phyloP scores from a whole-genome alignment of 441 rosid genomes.

The Manihot esculenta region DNA sequence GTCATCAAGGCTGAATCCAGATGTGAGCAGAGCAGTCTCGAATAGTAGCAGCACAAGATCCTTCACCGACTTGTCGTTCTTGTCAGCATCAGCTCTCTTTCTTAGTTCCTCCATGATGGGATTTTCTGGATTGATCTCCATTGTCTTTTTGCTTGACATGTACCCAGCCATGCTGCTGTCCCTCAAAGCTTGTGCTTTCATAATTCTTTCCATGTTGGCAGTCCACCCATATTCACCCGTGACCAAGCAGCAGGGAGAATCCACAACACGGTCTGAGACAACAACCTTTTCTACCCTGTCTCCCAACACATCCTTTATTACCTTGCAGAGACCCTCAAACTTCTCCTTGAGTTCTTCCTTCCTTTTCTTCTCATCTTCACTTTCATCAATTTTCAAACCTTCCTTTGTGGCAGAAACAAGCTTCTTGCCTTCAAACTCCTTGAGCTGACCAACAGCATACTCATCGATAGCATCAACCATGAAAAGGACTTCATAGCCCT shows the following conservation, averaged over 20 bases:
- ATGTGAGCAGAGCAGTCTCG: slow-evolving; percentile 62
- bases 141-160: slow-evolving; percentile 84
- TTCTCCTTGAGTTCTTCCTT: slow-evolving; percentile 53
- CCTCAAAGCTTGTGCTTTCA: slow-evolving; percentile 80
- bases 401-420: slow-evolving; percentile 89
- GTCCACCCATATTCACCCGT: slow-evolving; percentile 82
- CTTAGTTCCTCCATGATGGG: slow-evolving; percentile 79
- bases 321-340: slow-evolving; percentile 80
- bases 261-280: slow-evolving; percentile 75
- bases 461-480: slow-evolving; percentile 96
- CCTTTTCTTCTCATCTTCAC: slow-evolving; percentile 72
- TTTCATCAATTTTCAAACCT: slow-evolving; percentile 70
- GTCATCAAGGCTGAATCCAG: slow-evolving; percentile 74
- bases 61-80: slow-evolving; percentile 65
- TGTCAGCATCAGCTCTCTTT: slow-evolving; percentile 73
- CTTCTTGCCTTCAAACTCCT: slow-evolving; percentile 87
- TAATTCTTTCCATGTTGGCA: slow-evolving; percentile 85
- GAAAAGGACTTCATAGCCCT: slow-evolving; percentile 78
- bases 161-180: slow-evolving; percentile 75
- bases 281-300: slow-evolving; percentile 83
- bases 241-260: slow-evolving; percentile 83
- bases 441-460: slow-evolving; percentile 83
- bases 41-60: slow-evolving; percentile 62
- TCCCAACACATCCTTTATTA: slow-evolving; percentile 69
- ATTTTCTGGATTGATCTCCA: slow-evolving; percentile 80